Base-by-base conservation (phyloP, 208 protist genomes). In the Acanthamoeba triangularis region DNA sequence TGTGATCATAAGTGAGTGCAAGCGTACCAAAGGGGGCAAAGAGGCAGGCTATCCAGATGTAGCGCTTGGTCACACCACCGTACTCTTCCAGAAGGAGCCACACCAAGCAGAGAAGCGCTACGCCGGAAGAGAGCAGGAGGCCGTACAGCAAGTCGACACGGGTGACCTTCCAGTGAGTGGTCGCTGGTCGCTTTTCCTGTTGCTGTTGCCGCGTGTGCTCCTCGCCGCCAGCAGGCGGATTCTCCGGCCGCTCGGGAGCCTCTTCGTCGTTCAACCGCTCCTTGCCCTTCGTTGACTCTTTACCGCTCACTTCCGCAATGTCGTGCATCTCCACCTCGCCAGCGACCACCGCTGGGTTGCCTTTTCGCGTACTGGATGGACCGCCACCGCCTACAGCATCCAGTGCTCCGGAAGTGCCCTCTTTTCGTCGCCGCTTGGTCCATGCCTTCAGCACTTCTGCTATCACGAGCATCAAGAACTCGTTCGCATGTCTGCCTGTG, bases 31-130 rank as follows among this genome's bases (percentile, higher is more conserved):
- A 93, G n/a, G 88, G 88, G 13, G 61, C 88, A 18, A 93, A 93
- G 44, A 93, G 88, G 49, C 88, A 93, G 3, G 88, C 35, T n/a
- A 52, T 78, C 88, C 88, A 69, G 33, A 93, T 93, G 67, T 93
- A 93, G 44, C 88, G 88, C 20, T 52, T 93, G 49, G 23, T 59
- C 25, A 78, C 88, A 23, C 59, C 88, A 4, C 67, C 88, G 35
- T 63, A 93, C 67, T 8, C n/a, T 16, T 41, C 30, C 28, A 93
- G 88, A 6, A 93, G 67, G 10, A 93, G 44, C 88, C 88, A 93
- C 54, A 28, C 10, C 28, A 93, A 28, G 25, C 63, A 80, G 28
- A 72, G 44, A 6, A 93, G 63, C 59, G 35, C 23, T 14, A 93
- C 8, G 13, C 61, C 28, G 28, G 25, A n/a, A 14, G 41, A 54